Evolutionary conservation across 2,329 filamentous ascomycete species (phyloP).

Genomic region (Phoma sp.): DNA sequence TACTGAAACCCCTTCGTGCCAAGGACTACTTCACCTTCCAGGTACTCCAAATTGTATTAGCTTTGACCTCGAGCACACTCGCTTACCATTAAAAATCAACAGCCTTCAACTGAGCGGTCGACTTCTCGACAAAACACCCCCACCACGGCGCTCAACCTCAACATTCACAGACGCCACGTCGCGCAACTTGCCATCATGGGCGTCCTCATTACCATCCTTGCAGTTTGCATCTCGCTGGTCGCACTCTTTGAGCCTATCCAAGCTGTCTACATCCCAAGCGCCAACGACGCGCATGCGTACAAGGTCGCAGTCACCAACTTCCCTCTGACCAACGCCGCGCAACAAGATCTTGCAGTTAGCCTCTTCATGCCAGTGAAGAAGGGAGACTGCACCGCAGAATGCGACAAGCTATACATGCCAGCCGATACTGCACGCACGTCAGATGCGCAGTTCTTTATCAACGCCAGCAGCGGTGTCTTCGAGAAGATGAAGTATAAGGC

Average conservation of each 20-base stretch:
- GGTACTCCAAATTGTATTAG: neutral
- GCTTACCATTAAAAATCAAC: neutral
- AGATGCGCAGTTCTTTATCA: conserved; percentile 34
- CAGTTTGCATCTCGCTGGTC: neutral
- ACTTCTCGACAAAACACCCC: conserved; percentile 3
- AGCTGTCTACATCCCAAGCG: conserved; percentile 22
- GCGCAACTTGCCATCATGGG: conserved; percentile 9
- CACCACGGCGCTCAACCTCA: conserved; percentile 6
- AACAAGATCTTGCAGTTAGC: conserved; percentile 27
- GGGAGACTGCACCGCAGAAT: conserved; percentile 18
- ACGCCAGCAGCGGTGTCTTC: conserved; percentile 28
- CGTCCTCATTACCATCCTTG: neutral
- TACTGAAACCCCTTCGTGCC: neutral
- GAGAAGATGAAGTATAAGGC: conserved; percentile 24
- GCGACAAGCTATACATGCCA: conserved; percentile 32
- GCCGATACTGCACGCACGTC: conserved; percentile 21
- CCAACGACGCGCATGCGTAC: conserved; percentile 24
- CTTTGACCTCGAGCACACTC: neutral
- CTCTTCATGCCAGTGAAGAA: conserved; percentile 32
- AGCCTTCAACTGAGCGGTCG: conserved; percentile 1
- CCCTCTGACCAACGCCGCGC: conserved; percentile 12
- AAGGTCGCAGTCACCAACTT: conserved; percentile 26
- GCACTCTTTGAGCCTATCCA: conserved; percentile 7
- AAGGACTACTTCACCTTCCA: conserved; percentile 5
- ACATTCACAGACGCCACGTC: neutral